phyloP scores from a whole-genome alignment of 2,329 filamentous ascomycete genomes.

The Cadophora sp. region DNA sequence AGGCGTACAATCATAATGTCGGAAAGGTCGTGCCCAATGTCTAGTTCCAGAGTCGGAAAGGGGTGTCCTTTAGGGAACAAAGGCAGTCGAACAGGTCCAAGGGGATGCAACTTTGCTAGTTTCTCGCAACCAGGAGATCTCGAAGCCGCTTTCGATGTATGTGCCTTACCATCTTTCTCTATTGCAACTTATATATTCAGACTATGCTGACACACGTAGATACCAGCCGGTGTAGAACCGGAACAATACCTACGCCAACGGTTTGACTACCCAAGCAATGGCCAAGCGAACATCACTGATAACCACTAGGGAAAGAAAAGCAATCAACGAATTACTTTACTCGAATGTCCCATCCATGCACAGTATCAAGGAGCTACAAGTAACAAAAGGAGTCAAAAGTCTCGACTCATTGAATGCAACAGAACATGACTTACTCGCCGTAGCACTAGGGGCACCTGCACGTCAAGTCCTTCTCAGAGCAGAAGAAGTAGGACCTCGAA shows the following conservation, averaged over 20 bases:
- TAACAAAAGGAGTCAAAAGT: slow-evolving; percentile 50
- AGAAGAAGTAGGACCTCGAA: slow-evolving; percentile 57
- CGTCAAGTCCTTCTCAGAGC: slow-evolving; percentile 60
- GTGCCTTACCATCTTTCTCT: slow-evolving; percentile 15
- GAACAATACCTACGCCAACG: slow-evolving; percentile 55
- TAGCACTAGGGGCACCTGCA: slow-evolving; percentile 59
- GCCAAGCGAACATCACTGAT: slow-evolving; percentile 15
- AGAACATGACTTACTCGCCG: slow-evolving; percentile 57
- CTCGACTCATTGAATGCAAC: slow-evolving; percentile 55
- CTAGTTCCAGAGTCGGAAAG: slow-evolving; percentile 26
- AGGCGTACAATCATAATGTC: slow-evolving; percentile 32
- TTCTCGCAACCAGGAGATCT: slow-evolving; percentile 43
- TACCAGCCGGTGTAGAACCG: slow-evolving; percentile 52
- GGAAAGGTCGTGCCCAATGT: slow-evolving; percentile 34
- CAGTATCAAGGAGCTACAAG: slow-evolving; percentile 56
- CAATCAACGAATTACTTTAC: slow-evolving; percentile 39
- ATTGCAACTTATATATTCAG: neutral
- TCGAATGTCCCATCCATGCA: slow-evolving; percentile 37
- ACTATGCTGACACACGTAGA: slow-evolving; percentile 41
- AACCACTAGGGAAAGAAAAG: slow-evolving; percentile 50
- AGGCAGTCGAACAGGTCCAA: slow-evolving; percentile 38
- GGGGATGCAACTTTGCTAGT: slow-evolving; percentile 46
- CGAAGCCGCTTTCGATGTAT: slow-evolving; percentile 47
- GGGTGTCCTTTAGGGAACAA: slow-evolving; percentile 29
- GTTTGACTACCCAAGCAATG: slow-evolving; percentile 34